phyloP scores from a whole-genome alignment of 768 basidiomycete genomes.

The Leccinum sublutescens region DNA sequence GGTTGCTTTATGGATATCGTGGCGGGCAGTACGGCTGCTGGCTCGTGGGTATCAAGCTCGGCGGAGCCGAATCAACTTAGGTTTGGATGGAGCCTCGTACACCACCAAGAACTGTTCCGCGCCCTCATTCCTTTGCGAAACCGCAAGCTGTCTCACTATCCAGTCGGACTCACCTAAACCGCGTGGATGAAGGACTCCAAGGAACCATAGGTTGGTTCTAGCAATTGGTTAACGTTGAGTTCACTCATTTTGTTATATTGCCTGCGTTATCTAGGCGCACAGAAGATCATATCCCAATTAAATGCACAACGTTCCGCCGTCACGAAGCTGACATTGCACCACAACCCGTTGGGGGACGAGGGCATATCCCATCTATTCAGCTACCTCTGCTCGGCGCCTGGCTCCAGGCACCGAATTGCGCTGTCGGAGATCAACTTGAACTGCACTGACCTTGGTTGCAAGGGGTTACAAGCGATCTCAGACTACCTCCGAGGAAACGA shows the following conservation, averaged over 20 bases:
- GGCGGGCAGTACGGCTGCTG: not conserved
- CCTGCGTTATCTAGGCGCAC: constrained; percentile 45
- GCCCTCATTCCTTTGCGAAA: constrained; percentile 1
- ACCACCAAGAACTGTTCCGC: not conserved
- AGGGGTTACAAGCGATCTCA: constrained; percentile 50
- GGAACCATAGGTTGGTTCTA: constrained; percentile 21
- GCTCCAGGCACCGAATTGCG: constrained; percentile 38
- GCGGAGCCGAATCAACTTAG: not conserved
- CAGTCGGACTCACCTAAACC: constrained; percentile 19
- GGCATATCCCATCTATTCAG: constrained; percentile 54
- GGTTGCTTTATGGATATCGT: not conserved
- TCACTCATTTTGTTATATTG: constrained; percentile 3
- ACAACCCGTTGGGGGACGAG: constrained; percentile 57
- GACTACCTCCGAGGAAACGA: constrained; percentile 50
- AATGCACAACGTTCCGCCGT: constrained; percentile 40
- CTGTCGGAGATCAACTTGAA: constrained; percentile 58
- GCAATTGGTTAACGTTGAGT: not conserved
- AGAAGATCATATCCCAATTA: constrained; percentile 48
- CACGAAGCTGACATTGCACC: constrained; percentile 51
- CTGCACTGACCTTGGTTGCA: constrained; percentile 51
- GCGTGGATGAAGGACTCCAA: constrained; percentile 21
- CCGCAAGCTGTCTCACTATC: constrained; percentile 7
- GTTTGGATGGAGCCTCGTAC: constrained; percentile 17
- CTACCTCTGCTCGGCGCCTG: constrained; percentile 51
- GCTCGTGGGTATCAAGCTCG: not conserved